Base-by-base conservation (phyloP, 192 early-diverging fungal genomes). In the Backusella tarrabulga region DNA sequence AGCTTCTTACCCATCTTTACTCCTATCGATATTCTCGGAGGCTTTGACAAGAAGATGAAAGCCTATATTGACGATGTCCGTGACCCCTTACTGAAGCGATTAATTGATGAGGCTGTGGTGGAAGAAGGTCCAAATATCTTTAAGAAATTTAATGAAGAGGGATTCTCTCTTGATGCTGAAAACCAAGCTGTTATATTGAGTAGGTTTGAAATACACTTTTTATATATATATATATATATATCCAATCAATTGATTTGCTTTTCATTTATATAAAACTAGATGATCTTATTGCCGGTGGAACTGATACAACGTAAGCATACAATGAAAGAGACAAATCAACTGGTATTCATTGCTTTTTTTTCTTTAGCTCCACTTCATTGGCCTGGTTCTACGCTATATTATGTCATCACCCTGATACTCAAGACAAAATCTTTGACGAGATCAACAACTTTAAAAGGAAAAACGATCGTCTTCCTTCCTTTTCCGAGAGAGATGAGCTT, bases 261-360 rank as follows among this genome's bases (percentile, higher is more conserved):
- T 36, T 2, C 29, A 34, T 23, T 36, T 52, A 9, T 56, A 35
- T 23, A 40, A 38, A 38, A 70, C 15, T 74, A 74, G 72, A 32
- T 40, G 72, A 74, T 38, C 46, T 74, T 3, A 56, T 74, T 56
- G n/a, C 12, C 38, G 72, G 34, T 12, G 72, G 72, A 38, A 41
- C 23, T 32, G 74, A 75, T 54, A 75, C 38, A 29, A 67, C 40
- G 15, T 60, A 60, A 11, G 3, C 23, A 60, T 6, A 19, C 26
- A 12, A 12, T 12, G 0, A 21, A 56, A 60, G 56, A 14, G 9
- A 26, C 2, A 23, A 6, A 23, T 15, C 7, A 21, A 26, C 21
- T 23, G 23, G 8, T 29, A 60, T 23, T 23, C 11, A 60, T 9
- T 26, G 4, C 3, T 29, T 63, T 23, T 29, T 63, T 29, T 29